Base-by-base conservation (phyloP, 2,329 filamentous ascomycete species). In the Septoria petroselini region DNA sequence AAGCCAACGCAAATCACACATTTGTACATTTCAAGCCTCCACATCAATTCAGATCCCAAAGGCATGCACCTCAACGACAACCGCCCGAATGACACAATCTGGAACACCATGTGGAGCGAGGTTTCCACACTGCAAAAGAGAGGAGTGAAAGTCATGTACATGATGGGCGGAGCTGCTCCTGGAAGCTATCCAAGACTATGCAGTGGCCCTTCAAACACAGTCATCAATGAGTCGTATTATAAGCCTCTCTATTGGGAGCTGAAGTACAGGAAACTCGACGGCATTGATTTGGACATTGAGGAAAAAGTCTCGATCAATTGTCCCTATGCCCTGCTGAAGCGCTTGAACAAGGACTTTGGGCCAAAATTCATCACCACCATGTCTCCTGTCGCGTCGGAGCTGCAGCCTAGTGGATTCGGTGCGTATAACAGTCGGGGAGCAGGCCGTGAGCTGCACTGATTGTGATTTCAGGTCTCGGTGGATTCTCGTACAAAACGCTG, bases 241-340 rank as follows among this genome's bases (percentile, higher is more conserved):
- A 51, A 47, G 31, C 60, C 62, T 1, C 53, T 65, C 12, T 58
- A 56, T 27, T 46, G 58, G 17, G 59, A 55, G 30, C 33, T 65
- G 38, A 57, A 54, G 17, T 43, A 52, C 30, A 54, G 61, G 40
- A 58, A 57, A 12, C 40, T 65, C 33, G 53, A 65, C 27, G 62
- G 63, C 30, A 46, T 65, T 9, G 61, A 65, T 42, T 52, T 65
- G 18, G 63, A 65, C 48, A 64, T 65, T 35, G 62, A 65, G 54
- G 63, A 65, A 45, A 23, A 35, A 17, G 60, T 64, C 25, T 37
- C 53, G 11, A 42, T 62, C 23, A 48, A 53, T 21, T 62, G 58
- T 45, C 53, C 62, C n/a, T 50, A 61, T 6, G 55, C 55, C 9
- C 57, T 65, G 15, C 55, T 65, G 7, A 40, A 58, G 31, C 55